Base-by-base conservation (phyloP, 352 stramenopile species). In the Globisporangium carolinianum region DNA sequence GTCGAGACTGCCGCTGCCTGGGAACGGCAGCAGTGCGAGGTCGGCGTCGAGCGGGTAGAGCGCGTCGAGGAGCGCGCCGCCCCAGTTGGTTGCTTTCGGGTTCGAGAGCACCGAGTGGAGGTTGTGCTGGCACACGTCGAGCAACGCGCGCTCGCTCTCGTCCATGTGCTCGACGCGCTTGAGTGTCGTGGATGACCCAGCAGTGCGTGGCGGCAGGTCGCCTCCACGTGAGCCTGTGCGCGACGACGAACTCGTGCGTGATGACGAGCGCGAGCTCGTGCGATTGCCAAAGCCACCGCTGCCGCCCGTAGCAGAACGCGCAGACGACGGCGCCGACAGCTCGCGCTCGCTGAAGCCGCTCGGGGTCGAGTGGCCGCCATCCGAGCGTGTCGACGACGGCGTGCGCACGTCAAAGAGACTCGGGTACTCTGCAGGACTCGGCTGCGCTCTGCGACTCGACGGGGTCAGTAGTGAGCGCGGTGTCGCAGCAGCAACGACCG, bases 31-130 rank as follows among this genome's bases (percentile, higher is more conserved):
- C 51, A 91, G 61, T 11, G 66, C 65, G 57, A 91, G 80, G 42
- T 94, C 84, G 4, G 77, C 57, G 47, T 89, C 82, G 24, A 89
- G 65, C 53, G 81, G 80, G 47, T 87, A 90, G 24, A 94, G 74
- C 51, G 72, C 80, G 49, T 94, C 84, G 6, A 94, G 68, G 47
- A 92, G 53, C 24, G 77, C 71, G 42, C 73, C 75, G 51, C 79
- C 66, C 84, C 84, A 94, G 64, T 81, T 83, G 48, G 57, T 81
- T 6, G 74, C 80, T 56, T 89, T 87, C 5, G 85, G 85, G 50
- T 91, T 91, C 0, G 78, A 87, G 41, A 95, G 68, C 53, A 95
- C 85, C 37, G 85, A 93, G 68, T 95, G 81, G 35, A 95, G 60
- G 55, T 95, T 95, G 63, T 95, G 83, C 41, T 91, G 77, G 39